Evolutionary conservation across 2,329 filamentous ascomycete genomes (phyloP).

Genomic region (Pezicula neosporulosa): DNA sequence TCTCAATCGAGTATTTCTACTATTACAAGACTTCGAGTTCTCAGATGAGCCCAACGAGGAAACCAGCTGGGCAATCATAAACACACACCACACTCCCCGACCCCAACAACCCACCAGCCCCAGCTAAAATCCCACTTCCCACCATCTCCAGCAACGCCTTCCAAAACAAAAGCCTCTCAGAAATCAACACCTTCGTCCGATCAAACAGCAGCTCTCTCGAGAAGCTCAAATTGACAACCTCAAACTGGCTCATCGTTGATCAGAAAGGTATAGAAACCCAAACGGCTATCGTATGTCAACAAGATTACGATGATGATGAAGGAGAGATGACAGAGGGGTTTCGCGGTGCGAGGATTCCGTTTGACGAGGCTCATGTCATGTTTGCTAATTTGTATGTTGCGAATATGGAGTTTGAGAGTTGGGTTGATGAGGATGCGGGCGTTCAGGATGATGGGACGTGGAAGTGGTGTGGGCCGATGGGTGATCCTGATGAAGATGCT

Average conservation of each 20-base stretch:
- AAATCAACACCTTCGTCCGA: neutral
- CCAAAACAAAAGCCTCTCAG: neutral
- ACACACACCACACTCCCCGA: neutral
- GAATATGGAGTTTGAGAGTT: neutral
- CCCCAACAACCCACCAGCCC: neutral
- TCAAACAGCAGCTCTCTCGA: neutral
- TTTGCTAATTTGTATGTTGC: neutral
- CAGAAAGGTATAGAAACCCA: neutral
- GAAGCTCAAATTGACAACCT: neutral
- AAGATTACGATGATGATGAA: neutral
- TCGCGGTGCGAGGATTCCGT: neutral
- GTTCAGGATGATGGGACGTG: neutral
- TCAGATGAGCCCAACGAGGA: neutral
- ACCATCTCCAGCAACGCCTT: neutral
- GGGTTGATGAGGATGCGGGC: neutral
- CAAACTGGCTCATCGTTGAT: neutral
- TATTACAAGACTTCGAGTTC: neutral
- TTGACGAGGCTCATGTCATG: neutral
- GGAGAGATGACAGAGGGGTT: neutral
- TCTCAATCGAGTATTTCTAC: neutral
- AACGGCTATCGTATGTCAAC: neutral
- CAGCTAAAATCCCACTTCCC: neutral
- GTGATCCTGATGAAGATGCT: neutral
- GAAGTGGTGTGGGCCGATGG: neutral
- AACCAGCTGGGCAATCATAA: neutral